These are phyloP conservation scores for Astraeus odoratus DNA, from an alignment of 768 basidiomycete genomes.

Conservation along the genomic window DNA sequence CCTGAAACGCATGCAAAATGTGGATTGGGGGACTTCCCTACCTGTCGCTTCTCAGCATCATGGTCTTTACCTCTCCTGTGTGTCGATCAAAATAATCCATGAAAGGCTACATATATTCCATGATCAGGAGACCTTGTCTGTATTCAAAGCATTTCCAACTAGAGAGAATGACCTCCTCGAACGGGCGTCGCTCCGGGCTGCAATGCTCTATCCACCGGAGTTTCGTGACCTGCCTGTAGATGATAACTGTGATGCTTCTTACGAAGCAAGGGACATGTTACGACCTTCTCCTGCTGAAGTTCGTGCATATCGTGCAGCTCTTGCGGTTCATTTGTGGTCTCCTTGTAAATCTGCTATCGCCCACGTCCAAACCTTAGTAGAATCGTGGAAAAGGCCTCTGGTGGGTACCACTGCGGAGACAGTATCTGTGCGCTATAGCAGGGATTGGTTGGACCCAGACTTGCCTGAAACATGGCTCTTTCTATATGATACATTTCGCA, in stretches of 20 bases:
- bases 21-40: slow-evolving; percentile 20
- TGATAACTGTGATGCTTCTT: slow-evolving; percentile 1
- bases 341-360: background rate
- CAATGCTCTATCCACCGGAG: slow-evolving; percentile 9
- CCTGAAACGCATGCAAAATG: slow-evolving; percentile 30
- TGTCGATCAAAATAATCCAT: slow-evolving; percentile 19
- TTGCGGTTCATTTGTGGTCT: slow-evolving; percentile 2
- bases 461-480: slow-evolving; percentile 19
- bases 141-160: slow-evolving; percentile 10
- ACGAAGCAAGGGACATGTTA: slow-evolving; percentile 8
- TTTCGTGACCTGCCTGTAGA: background rate
- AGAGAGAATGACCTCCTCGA: slow-evolving; percentile 9
- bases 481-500: slow-evolving; percentile 18
- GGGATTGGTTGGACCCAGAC: slow-evolving; percentile 18
- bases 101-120: slow-evolving; percentile 6
- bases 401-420: background rate
- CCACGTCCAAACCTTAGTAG: background rate
- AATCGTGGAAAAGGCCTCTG: background rate
- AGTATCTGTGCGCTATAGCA: slow-evolving; percentile 8
- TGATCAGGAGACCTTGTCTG: slow-evolving; percentile 1
- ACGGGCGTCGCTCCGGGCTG: slow-evolving; percentile 10
- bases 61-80: slow-evolving; percentile 15
- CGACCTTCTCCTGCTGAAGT: slow-evolving; percentile 2
- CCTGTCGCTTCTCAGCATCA: slow-evolving; percentile 25
- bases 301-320: slow-evolving; percentile 7